Evolutionary conservation across 306 rosid genomes (phyloP).

Genomic region (Dalbergia cochinchinensis): DNA sequence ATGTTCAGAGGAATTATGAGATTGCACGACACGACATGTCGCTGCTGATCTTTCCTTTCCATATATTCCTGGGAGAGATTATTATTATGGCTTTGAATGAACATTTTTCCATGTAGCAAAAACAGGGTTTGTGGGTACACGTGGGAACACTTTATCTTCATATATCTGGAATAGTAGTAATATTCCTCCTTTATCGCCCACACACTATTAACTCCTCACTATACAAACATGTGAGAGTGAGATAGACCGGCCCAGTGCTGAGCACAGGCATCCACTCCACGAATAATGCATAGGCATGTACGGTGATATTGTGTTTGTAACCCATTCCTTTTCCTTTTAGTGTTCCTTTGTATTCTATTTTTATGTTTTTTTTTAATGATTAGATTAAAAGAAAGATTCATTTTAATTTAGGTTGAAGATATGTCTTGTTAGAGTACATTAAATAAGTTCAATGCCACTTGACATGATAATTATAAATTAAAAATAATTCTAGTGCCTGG

Average conservation of each 20-base stretch:
- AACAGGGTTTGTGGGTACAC: slow-evolving; percentile 30
- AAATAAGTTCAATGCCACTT: too few relatives aligned
- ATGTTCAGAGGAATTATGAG: slow-evolving; percentile 42
- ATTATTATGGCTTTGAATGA: slow-evolving; percentile 30
- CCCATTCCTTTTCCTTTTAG: not conserved
- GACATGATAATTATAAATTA: too few relatives aligned
- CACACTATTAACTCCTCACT: slow-evolving; percentile 39
- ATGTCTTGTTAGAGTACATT: too few relatives aligned
- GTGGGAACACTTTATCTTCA: slow-evolving; percentile 30
- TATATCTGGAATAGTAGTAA: slow-evolving; percentile 39
- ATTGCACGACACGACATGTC: slow-evolving; percentile 48
- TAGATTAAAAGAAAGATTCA: too few relatives aligned
- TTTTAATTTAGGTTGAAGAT: too few relatives aligned
- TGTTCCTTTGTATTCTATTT: not conserved
- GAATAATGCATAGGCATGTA: not conserved
- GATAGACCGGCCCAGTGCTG: not conserved
- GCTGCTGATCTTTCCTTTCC: slow-evolving; percentile 37
- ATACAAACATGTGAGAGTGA: slow-evolving; percentile 42
- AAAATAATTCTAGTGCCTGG: too few relatives aligned
- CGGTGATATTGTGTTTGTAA: not conserved
- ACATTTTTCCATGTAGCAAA: slow-evolving; percentile 38
- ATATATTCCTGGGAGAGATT: slow-evolving; percentile 52
- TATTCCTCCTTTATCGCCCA: slow-evolving; percentile 44
- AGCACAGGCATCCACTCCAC: slow-evolving; percentile 15
- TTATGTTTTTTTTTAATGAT: too few relatives aligned